Evolutionary conservation across 1,284 basidiomycete genomes (phyloP).

Genomic region (Exobasidium rhododendri): DNA sequence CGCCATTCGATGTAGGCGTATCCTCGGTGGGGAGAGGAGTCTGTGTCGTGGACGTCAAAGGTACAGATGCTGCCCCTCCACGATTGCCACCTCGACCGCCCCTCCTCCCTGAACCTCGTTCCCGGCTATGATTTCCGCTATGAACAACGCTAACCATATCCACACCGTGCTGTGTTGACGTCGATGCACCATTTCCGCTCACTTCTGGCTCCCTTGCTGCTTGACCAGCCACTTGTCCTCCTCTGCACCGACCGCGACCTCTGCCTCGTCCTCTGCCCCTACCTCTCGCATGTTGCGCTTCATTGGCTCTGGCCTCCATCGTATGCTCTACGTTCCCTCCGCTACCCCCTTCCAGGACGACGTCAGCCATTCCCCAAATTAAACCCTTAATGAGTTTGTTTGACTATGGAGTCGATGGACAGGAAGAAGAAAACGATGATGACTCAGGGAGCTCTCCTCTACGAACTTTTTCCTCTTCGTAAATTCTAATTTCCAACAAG

Average conservation of each 20-base stretch:
- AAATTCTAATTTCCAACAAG: too few relatives aligned
- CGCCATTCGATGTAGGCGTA: slow-evolving; percentile 1
- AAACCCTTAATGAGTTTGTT: background rate
- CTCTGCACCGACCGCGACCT: background rate
- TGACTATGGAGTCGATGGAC: background rate
- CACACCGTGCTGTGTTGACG: background rate
- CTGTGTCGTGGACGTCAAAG: background rate
- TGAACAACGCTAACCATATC: too few relatives aligned
- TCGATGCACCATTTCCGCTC: background rate
- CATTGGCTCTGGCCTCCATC: background rate
- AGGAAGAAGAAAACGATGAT: background rate
- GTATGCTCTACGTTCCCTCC: background rate
- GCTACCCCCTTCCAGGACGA: background rate
- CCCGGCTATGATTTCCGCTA: too few relatives aligned
- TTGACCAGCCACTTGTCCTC: slow-evolving; percentile 9
- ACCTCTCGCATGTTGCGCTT: background rate
- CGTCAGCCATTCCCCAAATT: too few relatives aligned
- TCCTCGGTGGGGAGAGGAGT: too few relatives aligned
- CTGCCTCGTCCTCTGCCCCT: slow-evolving; percentile 12
- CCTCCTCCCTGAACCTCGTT: background rate
- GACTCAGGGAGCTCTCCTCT: background rate
- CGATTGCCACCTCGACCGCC: background rate
- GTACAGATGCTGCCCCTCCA: slow-evolving; percentile 5
- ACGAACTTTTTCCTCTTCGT: background rate
- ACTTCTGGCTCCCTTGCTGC: background rate